phyloP scores from a whole-genome alignment of 192 early-diverging fungal genomes.

The Spinellus fusiger region DNA sequence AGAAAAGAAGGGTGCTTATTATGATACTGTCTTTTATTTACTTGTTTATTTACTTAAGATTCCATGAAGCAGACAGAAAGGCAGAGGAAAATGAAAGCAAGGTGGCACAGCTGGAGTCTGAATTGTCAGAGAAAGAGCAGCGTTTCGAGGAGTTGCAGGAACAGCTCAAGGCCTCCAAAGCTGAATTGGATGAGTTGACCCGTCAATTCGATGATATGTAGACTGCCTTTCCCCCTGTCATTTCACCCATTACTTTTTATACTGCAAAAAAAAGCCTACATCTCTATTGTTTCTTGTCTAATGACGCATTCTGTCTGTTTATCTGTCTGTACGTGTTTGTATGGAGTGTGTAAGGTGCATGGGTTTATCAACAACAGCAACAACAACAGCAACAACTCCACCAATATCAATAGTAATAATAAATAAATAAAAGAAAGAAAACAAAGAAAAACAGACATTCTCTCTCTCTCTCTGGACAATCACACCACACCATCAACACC shows the following conservation, averaged over 20 bases:
- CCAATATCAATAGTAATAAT: too few relatives aligned
- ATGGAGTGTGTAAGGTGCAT: too few relatives aligned
- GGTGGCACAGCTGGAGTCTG: conserved; percentile 71
- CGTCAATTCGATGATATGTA: conserved; percentile 78
- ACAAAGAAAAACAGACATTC: too few relatives aligned
- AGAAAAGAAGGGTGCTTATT: conserved; percentile 10
- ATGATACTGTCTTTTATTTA: conserved; percentile 25
- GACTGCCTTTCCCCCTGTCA: too few relatives aligned
- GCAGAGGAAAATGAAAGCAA: conserved; percentile 84
- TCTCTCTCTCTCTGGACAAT: not conserved
- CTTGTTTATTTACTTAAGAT: conserved; percentile 15
- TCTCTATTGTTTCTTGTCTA: too few relatives aligned
- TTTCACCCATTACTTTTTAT: too few relatives aligned
- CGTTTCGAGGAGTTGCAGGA: conserved; percentile 65
- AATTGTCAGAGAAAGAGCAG: conserved; percentile 66
- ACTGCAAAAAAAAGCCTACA: too few relatives aligned
- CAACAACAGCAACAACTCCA: too few relatives aligned
- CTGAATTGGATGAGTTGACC: conserved; percentile 74
- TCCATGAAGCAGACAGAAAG: conserved; percentile 62
- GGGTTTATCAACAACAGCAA: too few relatives aligned
- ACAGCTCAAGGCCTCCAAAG: conserved; percentile 63
- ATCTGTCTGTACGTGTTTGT: too few relatives aligned
- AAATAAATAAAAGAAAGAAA: too few relatives aligned
- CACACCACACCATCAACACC: conserved; percentile 31
- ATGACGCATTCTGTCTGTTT: too few relatives aligned